Conservation (phyloP, 805 yeast species). For the Candida rishiriensis region DNA sequence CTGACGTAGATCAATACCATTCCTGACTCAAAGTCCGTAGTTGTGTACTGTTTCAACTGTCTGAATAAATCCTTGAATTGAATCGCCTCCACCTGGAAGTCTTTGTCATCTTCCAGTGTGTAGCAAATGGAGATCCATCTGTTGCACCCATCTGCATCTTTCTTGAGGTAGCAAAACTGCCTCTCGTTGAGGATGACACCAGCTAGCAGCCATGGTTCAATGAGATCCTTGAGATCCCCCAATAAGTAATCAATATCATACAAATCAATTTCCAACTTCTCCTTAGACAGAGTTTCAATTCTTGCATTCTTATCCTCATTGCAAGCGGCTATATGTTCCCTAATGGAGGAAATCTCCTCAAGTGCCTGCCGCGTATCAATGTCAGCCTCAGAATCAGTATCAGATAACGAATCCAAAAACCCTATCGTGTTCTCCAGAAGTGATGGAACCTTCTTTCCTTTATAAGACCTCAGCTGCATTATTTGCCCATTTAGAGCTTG, state of each 20-base stretch:
- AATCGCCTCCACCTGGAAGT: constrained; percentile 17
- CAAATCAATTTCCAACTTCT: constrained; percentile 17
- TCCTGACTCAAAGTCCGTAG: constrained; percentile 25
- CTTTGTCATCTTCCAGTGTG: constrained; percentile 22
- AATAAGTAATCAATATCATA: constrained; percentile 26
- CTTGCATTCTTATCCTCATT: constrained; percentile 11
- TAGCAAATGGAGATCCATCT: constrained; percentile 31
- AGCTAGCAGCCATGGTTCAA: constrained; percentile 35
- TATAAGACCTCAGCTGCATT: constrained; percentile 24
- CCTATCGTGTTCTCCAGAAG: constrained; percentile 24
- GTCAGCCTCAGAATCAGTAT: constrained; percentile 7
- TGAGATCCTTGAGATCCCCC: constrained; percentile 11
- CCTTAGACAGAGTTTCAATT: constrained; percentile 11
- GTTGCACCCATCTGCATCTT: constrained; percentile 6
- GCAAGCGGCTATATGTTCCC: constrained; percentile 8
- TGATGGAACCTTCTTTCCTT: constrained; percentile 29
- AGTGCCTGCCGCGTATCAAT: constrained; percentile 8
- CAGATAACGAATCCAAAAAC: constrained; percentile 16
- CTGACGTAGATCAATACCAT: constrained; percentile 33
- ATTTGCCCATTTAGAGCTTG: constrained; percentile 10
- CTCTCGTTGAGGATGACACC: constrained; percentile 33
- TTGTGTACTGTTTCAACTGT: constrained; percentile 18
- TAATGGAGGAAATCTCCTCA: constrained; percentile 17
- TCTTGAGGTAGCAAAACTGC: constrained; percentile 29
- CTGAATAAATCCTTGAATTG: constrained; percentile 25